Evolutionary conservation across 768 basidiomycete species (phyloP), one percentile per base, ranked within the genome.

Genomic region (Mycena vulgaris): DNA sequence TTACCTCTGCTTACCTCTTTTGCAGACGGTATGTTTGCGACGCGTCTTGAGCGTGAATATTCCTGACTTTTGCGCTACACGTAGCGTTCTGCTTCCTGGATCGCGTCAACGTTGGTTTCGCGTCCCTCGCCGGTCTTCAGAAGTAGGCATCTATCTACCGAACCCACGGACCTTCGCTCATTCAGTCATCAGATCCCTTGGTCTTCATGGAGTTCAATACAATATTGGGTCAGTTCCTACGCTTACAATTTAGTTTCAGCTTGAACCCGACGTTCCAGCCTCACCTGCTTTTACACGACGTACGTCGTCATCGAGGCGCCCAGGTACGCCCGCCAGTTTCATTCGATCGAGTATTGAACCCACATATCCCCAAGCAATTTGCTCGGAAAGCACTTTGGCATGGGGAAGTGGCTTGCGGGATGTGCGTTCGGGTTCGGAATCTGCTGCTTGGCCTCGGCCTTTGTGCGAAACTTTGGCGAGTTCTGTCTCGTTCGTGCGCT

Each of bases 221-320:
- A 59, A 59, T 31, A 59, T 59, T 28, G 58, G 58, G 58, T 59
- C 23, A 45, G 42, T 59, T 37, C 40, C n/a, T n/a, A n/a, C n/a
- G n/a, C n/a, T n/a, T n/a, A n/a, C n/a, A n/a, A n/a, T n/a, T n/a
- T n/a, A n/a, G n/a, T n/a, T n/a, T n/a, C n/a, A n/a, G n/a, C n/a
- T n/a, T n/a, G n/a, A n/a, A n/a, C n/a, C n/a, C n/a, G n/a, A n/a
- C n/a, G n/a, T n/a, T 23, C 17, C 25, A 59, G 42, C 25, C 58
- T 59, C 11, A 59, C 58, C 40, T 59, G 58, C 42, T 59, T 59
- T 59, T n/a, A n/a, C n/a, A n/a, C n/a, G n/a, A n/a, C n/a, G n/a
- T n/a, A n/a, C n/a, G n/a, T n/a, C n/a, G n/a, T 59, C 28, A 28
- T 59, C 37, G 37, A 31, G 35, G 37, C 35, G 28, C 58, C 58